These are phyloP conservation scores for Starmerella tilneyi DNA, from an alignment of 805 yeast species.

Conservation along the genomic window DNA sequence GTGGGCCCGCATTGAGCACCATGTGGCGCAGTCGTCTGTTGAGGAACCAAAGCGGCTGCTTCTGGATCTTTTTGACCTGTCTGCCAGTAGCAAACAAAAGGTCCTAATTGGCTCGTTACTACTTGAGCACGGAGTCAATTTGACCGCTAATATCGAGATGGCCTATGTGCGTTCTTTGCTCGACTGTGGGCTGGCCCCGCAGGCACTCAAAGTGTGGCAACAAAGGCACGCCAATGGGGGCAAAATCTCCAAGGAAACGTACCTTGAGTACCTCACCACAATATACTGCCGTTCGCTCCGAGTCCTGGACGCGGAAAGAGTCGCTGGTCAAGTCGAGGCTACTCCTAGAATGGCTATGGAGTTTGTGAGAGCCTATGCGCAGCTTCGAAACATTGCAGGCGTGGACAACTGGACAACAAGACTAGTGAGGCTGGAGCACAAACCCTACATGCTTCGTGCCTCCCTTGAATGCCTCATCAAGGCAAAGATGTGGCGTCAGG, in stretches of 20 bases:
- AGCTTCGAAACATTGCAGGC: not conserved
- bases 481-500: slow-evolving; percentile 12
- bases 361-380: slow-evolving; percentile 9
- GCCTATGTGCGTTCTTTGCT: slow-evolving; percentile 4
- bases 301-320: slow-evolving; percentile 6
- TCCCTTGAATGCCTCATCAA: not conserved
- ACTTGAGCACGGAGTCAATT: slow-evolving; percentile 3
- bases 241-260: not conserved
- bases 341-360: not conserved
- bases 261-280: not conserved
- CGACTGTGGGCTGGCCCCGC: not conserved
- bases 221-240: not conserved
- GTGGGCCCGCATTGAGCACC: too few relatives aligned
- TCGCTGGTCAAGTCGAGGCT: not conserved
- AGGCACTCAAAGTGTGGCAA: slow-evolving; percentile 9
- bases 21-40: too few relatives aligned
- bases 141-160: not conserved
- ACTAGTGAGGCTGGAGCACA: not conserved
- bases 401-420: slow-evolving; percentile 3
- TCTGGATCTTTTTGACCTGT: not conserved
- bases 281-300: slow-evolving; percentile 5
- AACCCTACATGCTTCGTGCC: not conserved
- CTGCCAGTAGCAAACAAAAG: slow-evolving; percentile 1
- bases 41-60: too few relatives aligned
- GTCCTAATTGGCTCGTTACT: slow-evolving; percentile 5